Conservation (phyloP, 2,329 filamentous ascomycete genomes). For the Colletotrichum limetticola region DNA sequence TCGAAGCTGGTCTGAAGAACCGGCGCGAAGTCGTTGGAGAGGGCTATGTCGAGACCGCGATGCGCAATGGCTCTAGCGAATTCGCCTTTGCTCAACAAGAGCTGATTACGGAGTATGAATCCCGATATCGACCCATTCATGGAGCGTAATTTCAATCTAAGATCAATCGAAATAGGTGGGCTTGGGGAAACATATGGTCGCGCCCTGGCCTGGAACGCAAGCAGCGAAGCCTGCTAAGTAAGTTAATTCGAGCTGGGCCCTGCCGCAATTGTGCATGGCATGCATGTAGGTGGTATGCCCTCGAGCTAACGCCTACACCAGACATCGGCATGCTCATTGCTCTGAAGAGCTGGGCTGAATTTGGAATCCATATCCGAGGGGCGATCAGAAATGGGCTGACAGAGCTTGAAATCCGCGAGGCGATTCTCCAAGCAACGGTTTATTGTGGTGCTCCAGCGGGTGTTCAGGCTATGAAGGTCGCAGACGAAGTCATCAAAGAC, state of each 20-base stretch:
- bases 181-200: constrained; percentile 72
- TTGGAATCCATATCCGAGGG: constrained; percentile 69
- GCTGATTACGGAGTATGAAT: constrained; percentile 64
- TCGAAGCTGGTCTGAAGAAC: constrained; percentile 68
- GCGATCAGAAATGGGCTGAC: constrained; percentile 70
- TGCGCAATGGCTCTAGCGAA: constrained; percentile 63
- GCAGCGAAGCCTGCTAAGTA: constrained; percentile 65
- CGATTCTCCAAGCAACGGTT: constrained; percentile 55
- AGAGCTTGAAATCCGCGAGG: constrained; percentile 65
- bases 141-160: background rate
- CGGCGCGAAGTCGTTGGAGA: constrained; percentile 68
- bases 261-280: background rate
- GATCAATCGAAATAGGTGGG: constrained; percentile 38
- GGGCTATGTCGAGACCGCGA: constrained; percentile 66
- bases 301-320: background rate
- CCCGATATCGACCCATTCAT: too few relatives aligned
- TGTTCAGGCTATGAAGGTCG: constrained; percentile 47
- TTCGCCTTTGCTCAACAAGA: constrained; percentile 70
- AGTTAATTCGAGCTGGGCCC: background rate
- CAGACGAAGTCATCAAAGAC: constrained; percentile 39
- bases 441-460: constrained; percentile 55
- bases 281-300: too few relatives aligned
- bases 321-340: constrained; percentile 73
- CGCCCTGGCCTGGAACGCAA: constrained; percentile 70
- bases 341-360: constrained; percentile 66